Conservation (phyloP, 768 basidiomycete genomes). For the Suillus cothurnatus region DNA sequence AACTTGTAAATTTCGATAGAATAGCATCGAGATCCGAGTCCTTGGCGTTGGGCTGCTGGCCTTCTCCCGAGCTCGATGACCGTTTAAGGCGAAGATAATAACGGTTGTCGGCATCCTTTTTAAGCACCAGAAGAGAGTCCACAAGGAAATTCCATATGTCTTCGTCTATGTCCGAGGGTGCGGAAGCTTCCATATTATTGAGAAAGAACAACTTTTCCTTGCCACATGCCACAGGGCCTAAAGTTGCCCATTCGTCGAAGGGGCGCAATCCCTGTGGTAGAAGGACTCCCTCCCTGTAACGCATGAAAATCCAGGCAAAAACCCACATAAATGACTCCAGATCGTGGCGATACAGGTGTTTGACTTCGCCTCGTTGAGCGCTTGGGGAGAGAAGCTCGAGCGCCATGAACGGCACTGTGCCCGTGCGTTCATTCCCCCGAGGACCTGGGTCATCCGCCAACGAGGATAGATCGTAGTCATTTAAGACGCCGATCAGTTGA, state of each 20-base stretch:
- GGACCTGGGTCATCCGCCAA: neutral
- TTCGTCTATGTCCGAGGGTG: neutral
- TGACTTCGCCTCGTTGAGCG: neutral
- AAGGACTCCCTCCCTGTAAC: neutral
- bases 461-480: slow-evolving; percentile 13
- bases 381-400: neutral
- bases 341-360: neutral
- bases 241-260: neutral
- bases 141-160: neutral
- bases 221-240: neutral
- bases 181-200: too few relatives aligned
- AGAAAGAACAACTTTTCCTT: neutral
- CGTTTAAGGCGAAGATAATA: neutral
- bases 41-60: neutral
- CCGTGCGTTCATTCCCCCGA: neutral
- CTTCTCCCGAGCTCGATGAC: neutral
- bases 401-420: neutral
- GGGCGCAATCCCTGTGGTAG: neutral
- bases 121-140: neutral
- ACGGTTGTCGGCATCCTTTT: neutral
- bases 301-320: neutral
- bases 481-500: slow-evolving; percentile 15
- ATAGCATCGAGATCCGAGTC: neutral
- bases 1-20: neutral
- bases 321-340: neutral